Percentiles rank a stretch among this genome's conserved stretches.
Conservation (phyloP, 2,329 filamentous ascomycete genomes). For the Scleromitrula shiraiana region DNA sequence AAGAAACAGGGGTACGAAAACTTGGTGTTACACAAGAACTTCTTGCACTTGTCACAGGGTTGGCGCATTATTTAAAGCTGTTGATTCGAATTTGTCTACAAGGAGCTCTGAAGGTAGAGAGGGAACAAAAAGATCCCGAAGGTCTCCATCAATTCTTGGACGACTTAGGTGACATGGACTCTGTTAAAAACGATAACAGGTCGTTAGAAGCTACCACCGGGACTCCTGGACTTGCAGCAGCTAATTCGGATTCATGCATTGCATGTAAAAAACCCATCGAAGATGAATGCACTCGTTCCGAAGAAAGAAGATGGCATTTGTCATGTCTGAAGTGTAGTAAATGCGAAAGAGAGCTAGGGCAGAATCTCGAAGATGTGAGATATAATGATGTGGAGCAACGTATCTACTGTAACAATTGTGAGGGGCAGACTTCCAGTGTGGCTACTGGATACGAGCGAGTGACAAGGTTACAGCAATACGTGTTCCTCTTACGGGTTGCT, state of each 20-base stretch:
- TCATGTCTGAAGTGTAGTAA: conserved; percentile 63
- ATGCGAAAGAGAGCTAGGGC: conserved; percentile 67
- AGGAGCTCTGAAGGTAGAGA: conserved; percentile 82
- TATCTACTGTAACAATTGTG: conserved; percentile 65
- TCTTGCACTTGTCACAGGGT: conserved; percentile 90
- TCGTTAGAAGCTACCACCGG: conserved; percentile 58
- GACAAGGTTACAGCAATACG: conserved; percentile 85
- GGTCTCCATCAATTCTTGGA: conserved; percentile 78
- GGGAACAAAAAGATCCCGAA: conserved; percentile 65
- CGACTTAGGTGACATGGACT: conserved; percentile 76
- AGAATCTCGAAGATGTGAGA: conserved; percentile 59
- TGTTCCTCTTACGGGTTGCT: conserved; percentile 86
- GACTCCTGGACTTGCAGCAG: conserved; percentile 59
- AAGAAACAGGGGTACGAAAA: conserved; percentile 82
- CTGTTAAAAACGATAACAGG: conserved; percentile 62
- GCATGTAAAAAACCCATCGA: conserved; percentile 82
- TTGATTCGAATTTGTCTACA: conserved; percentile 95
- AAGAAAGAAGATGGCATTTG: conserved; percentile 75
- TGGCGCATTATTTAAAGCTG: conserved; percentile 95
- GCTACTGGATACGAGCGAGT: conserved; percentile 61
- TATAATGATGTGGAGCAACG: conserved; percentile 61
- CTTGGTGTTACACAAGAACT: conserved; percentile 95
- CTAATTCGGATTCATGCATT: conserved; percentile 77
- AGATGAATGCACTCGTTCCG: conserved; percentile 76
- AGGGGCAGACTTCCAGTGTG: conserved; percentile 46